Percentiles rank a stretch among this genome's conserved stretches.
Evolutionary conservation across 2,329 filamentous ascomycete species (phyloP).

Genomic region (Elsinoe fawcettii): DNA sequence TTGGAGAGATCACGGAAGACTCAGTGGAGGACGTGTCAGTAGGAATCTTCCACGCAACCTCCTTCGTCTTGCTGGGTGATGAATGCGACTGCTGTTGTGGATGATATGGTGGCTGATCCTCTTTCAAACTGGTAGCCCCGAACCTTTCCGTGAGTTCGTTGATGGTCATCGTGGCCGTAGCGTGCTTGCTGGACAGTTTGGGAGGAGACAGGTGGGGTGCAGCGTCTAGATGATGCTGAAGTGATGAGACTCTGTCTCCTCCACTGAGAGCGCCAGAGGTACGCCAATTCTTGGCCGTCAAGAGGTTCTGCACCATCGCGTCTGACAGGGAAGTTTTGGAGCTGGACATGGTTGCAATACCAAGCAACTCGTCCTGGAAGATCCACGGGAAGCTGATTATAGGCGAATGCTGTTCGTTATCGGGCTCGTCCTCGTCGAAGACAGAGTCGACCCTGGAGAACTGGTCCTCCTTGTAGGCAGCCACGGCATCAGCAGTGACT

Average conservation of each 20-base stretch:
- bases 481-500: constrained; percentile 65
- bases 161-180: neutral
- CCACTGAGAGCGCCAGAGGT: neutral
- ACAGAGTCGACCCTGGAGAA: constrained; percentile 24
- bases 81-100: neutral
- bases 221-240: neutral
- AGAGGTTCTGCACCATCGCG: neutral
- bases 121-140: neutral
- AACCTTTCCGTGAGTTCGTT: neutral
- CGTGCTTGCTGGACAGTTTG: neutral
- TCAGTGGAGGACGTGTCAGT: neutral
- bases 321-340: neutral
- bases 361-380: constrained; percentile 64
- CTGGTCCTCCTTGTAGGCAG: constrained; percentile 48
- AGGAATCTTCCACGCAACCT: neutral
- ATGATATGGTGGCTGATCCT: neutral
- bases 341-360: constrained; percentile 46
- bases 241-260: neutral
- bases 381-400: constrained; percentile 94
- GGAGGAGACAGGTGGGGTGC: neutral
- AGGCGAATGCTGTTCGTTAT: constrained; percentile 50
- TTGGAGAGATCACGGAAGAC: neutral
- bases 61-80: neutral
- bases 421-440: constrained; percentile 29
- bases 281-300: constrained; percentile 4